phyloP scores from a whole-genome alignment of 2,329 filamentous ascomycete species.

The Bimuria novae-zelandiae region DNA sequence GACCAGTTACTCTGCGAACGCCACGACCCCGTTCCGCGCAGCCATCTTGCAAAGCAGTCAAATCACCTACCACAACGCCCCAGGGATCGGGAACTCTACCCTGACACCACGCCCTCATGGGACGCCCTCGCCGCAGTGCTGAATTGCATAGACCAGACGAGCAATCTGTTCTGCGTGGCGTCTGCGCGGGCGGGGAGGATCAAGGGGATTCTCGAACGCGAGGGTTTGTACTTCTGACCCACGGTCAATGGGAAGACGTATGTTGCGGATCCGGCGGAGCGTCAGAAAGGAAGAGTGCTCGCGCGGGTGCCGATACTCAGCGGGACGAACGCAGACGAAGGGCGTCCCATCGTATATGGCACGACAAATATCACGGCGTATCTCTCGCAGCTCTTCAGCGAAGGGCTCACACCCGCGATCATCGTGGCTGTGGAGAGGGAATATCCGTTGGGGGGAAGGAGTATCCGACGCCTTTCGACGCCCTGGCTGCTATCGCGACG shows the following conservation, averaged over 20 bases:
- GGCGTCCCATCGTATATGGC: constrained; percentile 25
- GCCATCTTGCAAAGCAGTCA: constrained; percentile 36
- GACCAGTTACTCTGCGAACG: constrained; percentile 29
- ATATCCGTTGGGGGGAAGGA: constrained; percentile 27
- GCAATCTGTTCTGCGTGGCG: constrained; percentile 29
- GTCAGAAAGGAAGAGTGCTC: constrained; percentile 27
- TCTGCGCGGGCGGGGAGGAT: constrained; percentile 23
- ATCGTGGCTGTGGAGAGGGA: constrained; percentile 22
- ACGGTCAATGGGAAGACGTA: constrained; percentile 29
- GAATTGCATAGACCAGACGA: constrained; percentile 25
- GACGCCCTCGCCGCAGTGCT: constrained; percentile 25
- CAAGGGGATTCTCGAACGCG: constrained; percentile 23
- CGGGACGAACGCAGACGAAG: constrained; percentile 35
- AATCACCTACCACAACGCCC: constrained; percentile 24
- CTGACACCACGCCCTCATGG: constrained; percentile 20
- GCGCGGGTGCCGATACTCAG: constrained; percentile 30
- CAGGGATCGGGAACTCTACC: constrained; percentile 3
- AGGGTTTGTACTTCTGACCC: constrained; percentile 25
- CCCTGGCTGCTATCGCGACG: constrained; percentile 21
- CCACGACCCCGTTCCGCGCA: constrained; percentile 32
- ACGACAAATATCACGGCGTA: constrained; percentile 24
- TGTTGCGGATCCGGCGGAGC: constrained; percentile 20
- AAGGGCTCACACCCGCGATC: constrained; percentile 10
- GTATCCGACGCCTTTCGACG: constrained; percentile 23
- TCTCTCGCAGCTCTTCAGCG: constrained; percentile 20